Conservation (phyloP, 1,139 yeast species). For the Kodamaea fungicola region DNA sequence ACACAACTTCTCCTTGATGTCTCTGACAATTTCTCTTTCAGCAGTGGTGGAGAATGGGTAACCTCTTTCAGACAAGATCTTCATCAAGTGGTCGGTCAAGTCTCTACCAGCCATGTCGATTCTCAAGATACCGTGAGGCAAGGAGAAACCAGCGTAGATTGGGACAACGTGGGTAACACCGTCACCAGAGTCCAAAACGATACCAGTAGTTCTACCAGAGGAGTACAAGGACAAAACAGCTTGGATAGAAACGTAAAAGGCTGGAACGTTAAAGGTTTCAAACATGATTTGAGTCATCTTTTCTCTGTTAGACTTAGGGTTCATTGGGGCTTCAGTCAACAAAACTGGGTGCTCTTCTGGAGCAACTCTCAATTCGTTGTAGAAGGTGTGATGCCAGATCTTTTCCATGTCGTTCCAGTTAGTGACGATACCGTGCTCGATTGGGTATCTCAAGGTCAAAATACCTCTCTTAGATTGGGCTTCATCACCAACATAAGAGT, state of each 20-base stretch:
- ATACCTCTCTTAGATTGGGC: slow-evolving; percentile 99
- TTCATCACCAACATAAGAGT: slow-evolving; percentile 99
- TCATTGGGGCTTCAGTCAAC: slow-evolving; percentile 98
- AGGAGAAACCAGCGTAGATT: slow-evolving; percentile 98
- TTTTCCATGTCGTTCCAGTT: slow-evolving; percentile 99
- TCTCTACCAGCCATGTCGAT: slow-evolving; percentile 99
- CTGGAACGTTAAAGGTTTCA: slow-evolving; percentile 99
- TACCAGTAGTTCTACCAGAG: slow-evolving; percentile 99
- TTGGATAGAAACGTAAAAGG: slow-evolving; percentile 97
- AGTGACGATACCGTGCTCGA: slow-evolving; percentile 99
- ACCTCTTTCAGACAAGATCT: slow-evolving; percentile 98
- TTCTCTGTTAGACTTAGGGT: slow-evolving; percentile 99
- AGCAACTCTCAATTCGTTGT: slow-evolving; percentile 97
- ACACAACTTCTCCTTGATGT: slow-evolving; percentile 98
- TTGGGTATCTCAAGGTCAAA: slow-evolving; percentile 96
- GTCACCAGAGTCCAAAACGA: slow-evolving; percentile 98
- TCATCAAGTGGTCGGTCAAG: slow-evolving; percentile 97
- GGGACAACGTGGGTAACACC: slow-evolving; percentile 99
- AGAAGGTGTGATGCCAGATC: slow-evolving; percentile 98
- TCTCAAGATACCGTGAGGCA: slow-evolving; percentile 98
- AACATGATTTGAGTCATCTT: slow-evolving; percentile 99
- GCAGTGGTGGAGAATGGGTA: slow-evolving; percentile 98
- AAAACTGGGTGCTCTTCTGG: slow-evolving; percentile 99
- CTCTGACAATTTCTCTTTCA: slow-evolving; percentile 99
- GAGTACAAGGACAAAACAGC: slow-evolving; percentile 98